Evolutionary conservation across 768 basidiomycete genomes (phyloP), one percentile per base, ranked within the genome.

Genomic region (Termitomyces sp.): DNA sequence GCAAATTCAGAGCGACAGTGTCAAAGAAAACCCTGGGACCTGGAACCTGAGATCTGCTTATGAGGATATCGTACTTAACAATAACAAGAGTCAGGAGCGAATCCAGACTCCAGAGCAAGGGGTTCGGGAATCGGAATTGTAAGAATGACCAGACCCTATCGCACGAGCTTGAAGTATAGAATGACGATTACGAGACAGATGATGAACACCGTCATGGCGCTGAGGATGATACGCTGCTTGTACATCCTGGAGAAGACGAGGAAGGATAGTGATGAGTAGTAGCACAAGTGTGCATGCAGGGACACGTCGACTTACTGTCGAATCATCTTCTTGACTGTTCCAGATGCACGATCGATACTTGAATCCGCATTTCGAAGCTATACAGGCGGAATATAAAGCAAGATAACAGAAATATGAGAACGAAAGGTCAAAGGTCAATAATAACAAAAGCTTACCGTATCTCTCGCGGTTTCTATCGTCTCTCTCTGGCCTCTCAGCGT

Each of bases 301-400:
- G n/a, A n/a, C 16, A 8, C 18, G n/a, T 22, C n/a, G n/a, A 81
- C 89, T 69, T 66, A 96, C 96, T 92, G 87, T 71, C 85, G 79
- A 49, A 96, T 89, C 95, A 97, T 97, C 73, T 89, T 91, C 79
- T 88, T 94, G 44, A 98, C 78, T 22, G 94, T 97, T 4, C 91
- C 91, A 4, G 87, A 85, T n/a, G 96, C 92, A 42, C 89, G 80
- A 73, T 92, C 92, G 68, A 98, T 91, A 32, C 89, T 86, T 4
- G 81, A 83, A 70, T 97, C 96, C 24, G 95, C 93, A 48, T 84
- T 83, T 50, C 80, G 79, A 24, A 97, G 84, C 93, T 95, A 67
- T 20, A 51, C 7, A 40, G 16, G 13, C n/a, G n/a, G n/a, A n/a
- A n/a, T n/a, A n/a, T n/a, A n/a, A n/a, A n/a, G n/a, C n/a, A n/a